These are phyloP conservation scores for Talaromyces sp. DNA, from an alignment of 2,329 filamentous ascomycete species.

Conservation along the genomic window DNA sequence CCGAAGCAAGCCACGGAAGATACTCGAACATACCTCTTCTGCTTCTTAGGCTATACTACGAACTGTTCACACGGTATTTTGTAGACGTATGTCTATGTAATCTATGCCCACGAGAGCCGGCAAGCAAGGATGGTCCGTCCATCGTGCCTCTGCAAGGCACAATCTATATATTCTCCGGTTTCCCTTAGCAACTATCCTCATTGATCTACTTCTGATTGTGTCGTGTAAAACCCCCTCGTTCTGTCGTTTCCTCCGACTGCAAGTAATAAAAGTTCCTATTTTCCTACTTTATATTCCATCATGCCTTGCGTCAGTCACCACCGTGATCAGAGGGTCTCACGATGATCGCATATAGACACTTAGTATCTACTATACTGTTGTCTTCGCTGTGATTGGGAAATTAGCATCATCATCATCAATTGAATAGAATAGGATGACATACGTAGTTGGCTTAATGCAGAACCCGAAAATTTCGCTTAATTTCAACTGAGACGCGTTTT, in stretches of 20 bases:
- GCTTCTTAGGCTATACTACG: background rate
- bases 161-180: constrained; percentile 15
- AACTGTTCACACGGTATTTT: background rate
- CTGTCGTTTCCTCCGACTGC: constrained; percentile 7
- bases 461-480: background rate
- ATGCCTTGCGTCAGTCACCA: constrained; percentile 12
- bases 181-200: constrained; percentile 17
- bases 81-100: background rate
- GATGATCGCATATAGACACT: background rate
- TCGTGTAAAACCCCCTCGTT: constrained; percentile 11
- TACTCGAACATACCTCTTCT: too few relatives aligned
- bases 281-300: background rate
- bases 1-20: background rate
- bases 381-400: background rate
- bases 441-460: background rate
- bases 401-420: background rate
- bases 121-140: constrained; percentile 7
- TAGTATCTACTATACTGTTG: background rate
- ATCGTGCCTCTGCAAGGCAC: constrained; percentile 16
- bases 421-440: background rate
- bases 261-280: constrained; percentile 14
- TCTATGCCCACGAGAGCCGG: constrained; percentile 8
- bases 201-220: background rate
- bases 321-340: background rate
- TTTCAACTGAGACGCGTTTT: background rate